These are phyloP conservation scores for Fulvia fulva DNA, from an alignment of 2,329 filamentous ascomycete species.

Conservation along the genomic window DNA sequence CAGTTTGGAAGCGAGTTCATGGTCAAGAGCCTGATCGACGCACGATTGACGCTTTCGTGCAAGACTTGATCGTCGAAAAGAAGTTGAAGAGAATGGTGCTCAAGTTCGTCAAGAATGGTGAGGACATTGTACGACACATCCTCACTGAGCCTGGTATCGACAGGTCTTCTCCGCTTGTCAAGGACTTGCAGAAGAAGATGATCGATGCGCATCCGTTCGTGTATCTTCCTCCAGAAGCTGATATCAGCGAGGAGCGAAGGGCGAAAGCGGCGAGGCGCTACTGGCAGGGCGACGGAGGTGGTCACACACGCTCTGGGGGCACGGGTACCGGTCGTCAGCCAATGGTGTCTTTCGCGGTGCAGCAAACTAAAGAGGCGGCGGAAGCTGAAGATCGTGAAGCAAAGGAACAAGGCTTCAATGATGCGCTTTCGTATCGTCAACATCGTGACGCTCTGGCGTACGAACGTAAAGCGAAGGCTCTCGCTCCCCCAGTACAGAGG, in stretches of 20 bases:
- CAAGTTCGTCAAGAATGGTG: slow-evolving; percentile 46
- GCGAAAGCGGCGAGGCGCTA: not conserved
- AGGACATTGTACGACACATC: slow-evolving; percentile 49
- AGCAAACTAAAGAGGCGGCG: not conserved
- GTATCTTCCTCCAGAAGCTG: slow-evolving; percentile 44
- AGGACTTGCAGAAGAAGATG: slow-evolving; percentile 49
- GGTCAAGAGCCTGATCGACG: slow-evolving; percentile 46
- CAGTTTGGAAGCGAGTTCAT: slow-evolving; percentile 48
- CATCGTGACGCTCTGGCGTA: not conserved
- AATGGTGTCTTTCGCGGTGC: not conserved
- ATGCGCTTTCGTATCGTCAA: not conserved
- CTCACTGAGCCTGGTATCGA: slow-evolving; percentile 46
- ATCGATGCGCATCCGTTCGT: slow-evolving; percentile 41
- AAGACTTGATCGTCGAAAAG: slow-evolving; percentile 47
- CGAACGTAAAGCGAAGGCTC: not conserved
- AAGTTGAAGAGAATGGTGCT: slow-evolving; percentile 53
- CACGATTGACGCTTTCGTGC: slow-evolving; percentile 50
- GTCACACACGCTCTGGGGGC: not conserved
- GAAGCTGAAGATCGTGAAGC: not conserved
- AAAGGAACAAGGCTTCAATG: not conserved
- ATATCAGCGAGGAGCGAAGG: slow-evolving; percentile 33
- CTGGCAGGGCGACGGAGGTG: not conserved
- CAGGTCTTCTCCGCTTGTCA: slow-evolving; percentile 44
- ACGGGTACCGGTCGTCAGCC: not conserved
- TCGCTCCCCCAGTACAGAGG: not conserved